Base-by-base conservation (phyloP, 495 filamentous ascomycete genomes). In the Penicillium fimorum region DNA sequence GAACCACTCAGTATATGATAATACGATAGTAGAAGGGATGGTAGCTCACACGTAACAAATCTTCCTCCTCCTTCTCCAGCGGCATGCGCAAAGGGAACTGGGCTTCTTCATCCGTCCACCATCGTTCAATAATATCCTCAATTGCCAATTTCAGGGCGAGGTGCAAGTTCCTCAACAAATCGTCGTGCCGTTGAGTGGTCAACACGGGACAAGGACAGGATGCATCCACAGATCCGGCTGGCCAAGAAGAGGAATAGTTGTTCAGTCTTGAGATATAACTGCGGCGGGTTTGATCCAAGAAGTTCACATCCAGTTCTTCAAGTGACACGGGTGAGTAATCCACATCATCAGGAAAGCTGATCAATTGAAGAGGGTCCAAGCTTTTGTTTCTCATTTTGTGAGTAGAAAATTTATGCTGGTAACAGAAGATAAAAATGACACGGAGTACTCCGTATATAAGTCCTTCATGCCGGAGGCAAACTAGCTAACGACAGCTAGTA, bases 21-120 rank as follows among this genome's bases (percentile, higher is more conserved):
- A 7, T 3, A 2, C 1, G 13, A n/a, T 0, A n/a, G 15, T 37
- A n/a, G 35, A n/a, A 37, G 6, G 15, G 15, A n/a, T 3, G 0
- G 12, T 4, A 11, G 6, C 40, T 48, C 25, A 64, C 61, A 15
- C 52, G 47, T 33, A 64, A 47, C 2, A 79, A 58, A 6, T 66
- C 59, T 38, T 77, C 74, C 40, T 79, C 65, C 24, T 61, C 56
- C 5, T 52, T 43, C 13, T 73, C 66, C 25, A 77, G 47, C 1
- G 76, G 76, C 67, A 79, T 79, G 0, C 70, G 60, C 49, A 63
- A 25, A 11, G 67, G 68, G 47, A 79, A 72, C 7, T 47, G 20
- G 4, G 74, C 69, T 6, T 66, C 50, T 0, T 53, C 40, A 37
- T 74, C 73, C 1, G 56, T 65, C 70, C 71, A 78, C 77, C 76